phyloP scores from a whole-genome alignment of 768 basidiomycete genomes.

The Collybiopsis confluens region DNA sequence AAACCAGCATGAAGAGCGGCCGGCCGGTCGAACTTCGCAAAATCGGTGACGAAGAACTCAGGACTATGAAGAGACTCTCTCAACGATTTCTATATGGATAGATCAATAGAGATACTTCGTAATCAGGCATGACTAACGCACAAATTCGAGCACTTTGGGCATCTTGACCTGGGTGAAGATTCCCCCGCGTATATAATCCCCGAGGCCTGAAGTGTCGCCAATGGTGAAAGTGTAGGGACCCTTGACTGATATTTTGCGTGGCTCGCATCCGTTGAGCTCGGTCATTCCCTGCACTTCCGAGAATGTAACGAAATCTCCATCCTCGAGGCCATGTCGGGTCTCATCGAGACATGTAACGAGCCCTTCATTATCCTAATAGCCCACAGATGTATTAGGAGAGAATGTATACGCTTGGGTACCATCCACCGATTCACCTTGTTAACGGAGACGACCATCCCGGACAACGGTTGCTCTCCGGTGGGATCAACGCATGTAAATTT shows the following conservation, averaged over 20 bases:
- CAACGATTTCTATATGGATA: slow-evolving; percentile 73
- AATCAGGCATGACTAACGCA: slow-evolving; percentile 35
- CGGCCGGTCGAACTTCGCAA: slow-evolving; percentile 94
- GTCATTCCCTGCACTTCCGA: slow-evolving; percentile 93
- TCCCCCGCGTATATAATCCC: slow-evolving; percentile 81
- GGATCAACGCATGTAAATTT: slow-evolving; percentile 96
- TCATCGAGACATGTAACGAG: slow-evolving; percentile 96
- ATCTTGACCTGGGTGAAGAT: slow-evolving; percentile 99
- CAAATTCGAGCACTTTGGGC: slow-evolving; percentile 94
- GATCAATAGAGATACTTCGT: not conserved
- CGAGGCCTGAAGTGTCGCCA: slow-evolving; percentile 79
- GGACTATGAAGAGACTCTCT: slow-evolving; percentile 78
- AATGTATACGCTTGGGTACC: not conserved
- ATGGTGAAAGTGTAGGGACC: slow-evolving; percentile 98
- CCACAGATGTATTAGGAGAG: not conserved
- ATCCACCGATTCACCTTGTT: slow-evolving; percentile 56
- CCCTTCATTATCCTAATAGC: slow-evolving; percentile 74
- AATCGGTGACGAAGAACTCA: slow-evolving; percentile 92
- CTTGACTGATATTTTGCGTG: slow-evolving; percentile 88
- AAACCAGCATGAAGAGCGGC: slow-evolving; percentile 89
- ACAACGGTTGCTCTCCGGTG: slow-evolving; percentile 93
- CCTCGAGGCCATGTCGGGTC: slow-evolving; percentile 96
- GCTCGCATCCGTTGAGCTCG: slow-evolving; percentile 86
- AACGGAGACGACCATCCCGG: slow-evolving; percentile 96
- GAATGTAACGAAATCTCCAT: slow-evolving; percentile 97